Evolutionary conservation across 805 yeast species (phyloP).

Genomic region (Lachancea cidri): DNA sequence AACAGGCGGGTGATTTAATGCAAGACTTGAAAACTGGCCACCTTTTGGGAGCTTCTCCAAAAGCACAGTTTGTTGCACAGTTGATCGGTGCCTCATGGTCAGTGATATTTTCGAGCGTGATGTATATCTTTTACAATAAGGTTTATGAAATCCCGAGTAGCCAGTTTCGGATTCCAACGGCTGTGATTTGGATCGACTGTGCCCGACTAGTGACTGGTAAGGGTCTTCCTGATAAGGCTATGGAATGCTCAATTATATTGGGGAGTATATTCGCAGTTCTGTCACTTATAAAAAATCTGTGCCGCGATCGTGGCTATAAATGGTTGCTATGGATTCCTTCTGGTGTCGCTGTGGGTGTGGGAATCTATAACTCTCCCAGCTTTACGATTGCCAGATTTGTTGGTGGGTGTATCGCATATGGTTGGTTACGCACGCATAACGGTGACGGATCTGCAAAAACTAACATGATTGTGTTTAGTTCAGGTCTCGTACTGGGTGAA

Average conservation of each 20-base stretch:
- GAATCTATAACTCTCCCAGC: slow-evolving; percentile 89
- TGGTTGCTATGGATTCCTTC: slow-evolving; percentile 62
- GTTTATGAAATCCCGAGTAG: slow-evolving; percentile 83
- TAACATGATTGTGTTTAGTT: slow-evolving; percentile 77
- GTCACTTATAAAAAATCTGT: slow-evolving; percentile 56
- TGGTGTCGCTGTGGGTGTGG: slow-evolving; percentile 97
- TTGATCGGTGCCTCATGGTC: slow-evolving; percentile 84
- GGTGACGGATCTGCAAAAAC: slow-evolving; percentile 49
- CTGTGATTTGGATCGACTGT: slow-evolving; percentile 95
- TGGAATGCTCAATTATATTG: slow-evolving; percentile 51
- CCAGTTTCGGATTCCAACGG: slow-evolving; percentile 86
- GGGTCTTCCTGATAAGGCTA: slow-evolving; percentile 79
- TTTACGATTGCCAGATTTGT: slow-evolving; percentile 89
- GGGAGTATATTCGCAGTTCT: slow-evolving; percentile 67
- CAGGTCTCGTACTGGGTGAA: slow-evolving; percentile 91
- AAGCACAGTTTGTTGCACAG: slow-evolving; percentile 88
- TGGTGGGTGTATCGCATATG: slow-evolving; percentile 70
- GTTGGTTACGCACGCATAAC: slow-evolving; percentile 45
- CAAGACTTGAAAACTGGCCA: slow-evolving; percentile 96
- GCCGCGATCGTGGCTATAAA: slow-evolving; percentile 40
- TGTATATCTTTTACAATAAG: slow-evolving; percentile 75
- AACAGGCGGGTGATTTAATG: slow-evolving; percentile 97
- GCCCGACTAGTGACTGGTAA: slow-evolving; percentile 87
- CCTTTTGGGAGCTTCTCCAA: slow-evolving; percentile 84
- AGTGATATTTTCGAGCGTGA: slow-evolving; percentile 66